Conservation (phyloP, 257 asterid genomes). For the Gentiana straminea region DNA sequence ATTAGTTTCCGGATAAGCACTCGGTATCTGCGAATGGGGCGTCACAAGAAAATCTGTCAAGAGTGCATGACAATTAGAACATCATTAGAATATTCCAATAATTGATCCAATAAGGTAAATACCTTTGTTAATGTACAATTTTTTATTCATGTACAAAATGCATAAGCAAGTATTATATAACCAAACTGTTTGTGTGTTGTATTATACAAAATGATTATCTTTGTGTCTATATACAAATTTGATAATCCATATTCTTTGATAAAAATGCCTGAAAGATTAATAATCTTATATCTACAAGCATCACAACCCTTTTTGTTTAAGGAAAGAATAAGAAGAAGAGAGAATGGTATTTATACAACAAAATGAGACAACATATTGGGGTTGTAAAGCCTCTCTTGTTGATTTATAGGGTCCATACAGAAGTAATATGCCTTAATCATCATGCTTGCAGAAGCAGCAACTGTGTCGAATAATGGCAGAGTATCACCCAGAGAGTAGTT, state of each 20-base stretch:
- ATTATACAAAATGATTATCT: conserved; percentile 15
- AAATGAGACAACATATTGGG: conserved; percentile 46
- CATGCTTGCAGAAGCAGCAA: conserved; percentile 21
- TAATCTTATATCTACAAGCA: background rate
- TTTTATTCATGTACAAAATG: too few relatives aligned
- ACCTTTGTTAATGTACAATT: conserved; percentile 7
- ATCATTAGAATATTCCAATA: conserved; percentile 2
- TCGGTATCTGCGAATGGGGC: too few relatives aligned
- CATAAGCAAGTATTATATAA: conserved; percentile 5
- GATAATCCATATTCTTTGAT: conserved; percentile 11
- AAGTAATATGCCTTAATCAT: conserved; percentile 31
- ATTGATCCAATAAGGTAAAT: conserved; percentile 9
- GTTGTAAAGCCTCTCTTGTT: conserved; percentile 43
- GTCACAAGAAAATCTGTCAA: background rate
- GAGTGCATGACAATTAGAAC: background rate
- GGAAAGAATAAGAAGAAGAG: background rate
- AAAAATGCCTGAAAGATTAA: conserved; percentile 3
- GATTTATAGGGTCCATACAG: conserved; percentile 34
- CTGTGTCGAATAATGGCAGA: conserved; percentile 10
- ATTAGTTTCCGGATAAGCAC: background rate
- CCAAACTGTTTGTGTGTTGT: conserved; percentile 7
- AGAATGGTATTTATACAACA: conserved; percentile 19
- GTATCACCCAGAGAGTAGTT: conserved; percentile 23
- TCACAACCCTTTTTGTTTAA: background rate
- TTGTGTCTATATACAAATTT: conserved; percentile 18